phyloP scores from a whole-genome alignment of 2,329 filamentous ascomycete species.

The Monilinia laxa region DNA sequence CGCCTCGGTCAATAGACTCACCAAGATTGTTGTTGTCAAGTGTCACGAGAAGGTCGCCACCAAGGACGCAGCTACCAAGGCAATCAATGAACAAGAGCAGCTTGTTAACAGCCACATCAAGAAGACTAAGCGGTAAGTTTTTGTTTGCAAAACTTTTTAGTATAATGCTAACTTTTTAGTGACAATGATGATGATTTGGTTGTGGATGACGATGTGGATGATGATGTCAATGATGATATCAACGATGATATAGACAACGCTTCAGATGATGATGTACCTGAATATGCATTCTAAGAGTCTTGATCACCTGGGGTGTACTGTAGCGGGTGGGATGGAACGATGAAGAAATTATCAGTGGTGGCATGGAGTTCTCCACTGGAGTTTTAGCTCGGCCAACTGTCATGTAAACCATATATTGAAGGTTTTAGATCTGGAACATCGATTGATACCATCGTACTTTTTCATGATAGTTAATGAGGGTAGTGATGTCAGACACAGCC shows the following conservation, averaged over 20 bases:
- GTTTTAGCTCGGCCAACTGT: not conserved
- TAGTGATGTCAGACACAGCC: not conserved
- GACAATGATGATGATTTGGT: not conserved
- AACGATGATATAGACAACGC: not conserved
- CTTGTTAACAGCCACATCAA: not conserved
- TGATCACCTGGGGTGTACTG: not conserved
- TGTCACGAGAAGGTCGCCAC: not conserved
- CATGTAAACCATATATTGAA: not conserved
- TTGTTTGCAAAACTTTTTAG: not conserved
- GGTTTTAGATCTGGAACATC: not conserved
- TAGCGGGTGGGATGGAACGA: not conserved
- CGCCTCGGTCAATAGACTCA: not conserved
- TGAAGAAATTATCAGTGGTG: not conserved
- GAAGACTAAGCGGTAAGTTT: not conserved
- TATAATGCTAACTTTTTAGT: not conserved
- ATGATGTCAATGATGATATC: too few species aligned
- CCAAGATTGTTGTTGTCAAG: not conserved
- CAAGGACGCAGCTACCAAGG: too few species aligned
- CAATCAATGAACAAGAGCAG: not conserved
- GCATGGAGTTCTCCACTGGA: not conserved
- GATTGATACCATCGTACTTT: not conserved
- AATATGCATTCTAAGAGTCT: not conserved
- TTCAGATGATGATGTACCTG: not conserved
- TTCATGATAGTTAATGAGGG: accelerated
- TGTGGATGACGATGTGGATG: not conserved